Evolutionary conservation across 1,284 basidiomycete genomes (phyloP).

Genomic region (Ceratobasidium sp.): DNA sequence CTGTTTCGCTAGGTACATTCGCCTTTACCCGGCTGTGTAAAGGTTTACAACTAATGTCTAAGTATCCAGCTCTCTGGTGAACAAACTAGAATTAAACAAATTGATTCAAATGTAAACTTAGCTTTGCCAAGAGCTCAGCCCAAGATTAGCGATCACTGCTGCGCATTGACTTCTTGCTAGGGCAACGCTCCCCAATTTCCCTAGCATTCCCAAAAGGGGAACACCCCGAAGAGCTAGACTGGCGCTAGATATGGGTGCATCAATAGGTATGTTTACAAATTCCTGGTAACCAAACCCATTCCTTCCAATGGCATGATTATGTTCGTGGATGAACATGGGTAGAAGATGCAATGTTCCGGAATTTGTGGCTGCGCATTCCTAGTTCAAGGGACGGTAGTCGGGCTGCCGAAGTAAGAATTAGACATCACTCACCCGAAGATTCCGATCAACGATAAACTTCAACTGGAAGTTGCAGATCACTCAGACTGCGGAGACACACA

Average conservation of each 20-base stretch:
- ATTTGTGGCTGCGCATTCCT: slow-evolving; percentile 12
- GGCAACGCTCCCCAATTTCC: neutral
- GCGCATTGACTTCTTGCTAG: neutral
- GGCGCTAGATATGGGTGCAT: neutral
- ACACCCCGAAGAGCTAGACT: neutral
- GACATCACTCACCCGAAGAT: too few relatives aligned
- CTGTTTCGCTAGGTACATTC: too few relatives aligned
- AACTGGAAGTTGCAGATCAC: too few relatives aligned
- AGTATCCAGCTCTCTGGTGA: neutral
- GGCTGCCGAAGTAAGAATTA: neutral
- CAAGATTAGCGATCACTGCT: neutral
- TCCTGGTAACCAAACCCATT: neutral
- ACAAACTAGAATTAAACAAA: neutral
- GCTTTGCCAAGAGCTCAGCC: neutral
- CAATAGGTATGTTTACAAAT: neutral
- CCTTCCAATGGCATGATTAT: neutral
- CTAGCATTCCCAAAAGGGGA: neutral
- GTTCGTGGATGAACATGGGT: neutral
- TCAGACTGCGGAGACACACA: too few relatives aligned
- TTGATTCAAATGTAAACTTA: neutral
- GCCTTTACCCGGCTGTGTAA: neutral
- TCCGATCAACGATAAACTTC: too few relatives aligned
- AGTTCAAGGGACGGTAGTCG: neutral
- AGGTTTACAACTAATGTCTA: neutral
- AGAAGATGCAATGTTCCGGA: neutral